phyloP scores from a whole-genome alignment of 2,329 filamentous ascomycete species.

The Colletotrichum sp. region DNA sequence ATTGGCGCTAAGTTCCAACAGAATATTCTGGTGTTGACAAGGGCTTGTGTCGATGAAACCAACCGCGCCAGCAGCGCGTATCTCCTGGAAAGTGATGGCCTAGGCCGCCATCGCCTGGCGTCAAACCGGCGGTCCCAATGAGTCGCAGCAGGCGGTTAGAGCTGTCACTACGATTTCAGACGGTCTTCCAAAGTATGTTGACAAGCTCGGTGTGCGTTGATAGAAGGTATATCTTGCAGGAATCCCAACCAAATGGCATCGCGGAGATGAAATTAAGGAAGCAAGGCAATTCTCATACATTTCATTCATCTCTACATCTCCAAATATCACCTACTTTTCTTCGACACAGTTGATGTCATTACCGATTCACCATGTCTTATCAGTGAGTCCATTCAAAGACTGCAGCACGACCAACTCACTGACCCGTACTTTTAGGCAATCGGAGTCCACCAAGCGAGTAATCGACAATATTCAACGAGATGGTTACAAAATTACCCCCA shows the following conservation, averaged over 20 bases:
- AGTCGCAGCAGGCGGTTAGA: neutral
- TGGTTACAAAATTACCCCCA: neutral
- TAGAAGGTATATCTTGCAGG: neutral
- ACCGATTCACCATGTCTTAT: neutral
- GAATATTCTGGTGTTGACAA: neutral
- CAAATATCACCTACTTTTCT: neutral
- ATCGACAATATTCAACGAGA: neutral
- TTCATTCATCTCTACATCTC: neutral
- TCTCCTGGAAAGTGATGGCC: neutral
- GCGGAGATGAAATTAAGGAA: neutral
- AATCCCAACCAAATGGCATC: neutral
- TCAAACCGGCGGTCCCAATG: neutral
- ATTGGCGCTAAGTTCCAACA: neutral
- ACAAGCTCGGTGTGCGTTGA: neutral
- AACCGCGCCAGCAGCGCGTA: neutral
- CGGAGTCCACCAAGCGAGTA: neutral
- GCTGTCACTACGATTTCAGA: neutral
- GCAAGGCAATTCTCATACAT: neutral
- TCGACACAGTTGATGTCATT: neutral
- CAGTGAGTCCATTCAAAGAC: neutral
- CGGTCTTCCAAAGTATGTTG: neutral
- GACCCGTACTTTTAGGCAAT: neutral
- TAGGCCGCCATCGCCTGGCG: neutral
- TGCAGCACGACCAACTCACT: neutral
- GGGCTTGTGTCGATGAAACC: neutral